Conservation (phyloP, 805 yeast genomes). For the Metschnikowia shivogae region DNA sequence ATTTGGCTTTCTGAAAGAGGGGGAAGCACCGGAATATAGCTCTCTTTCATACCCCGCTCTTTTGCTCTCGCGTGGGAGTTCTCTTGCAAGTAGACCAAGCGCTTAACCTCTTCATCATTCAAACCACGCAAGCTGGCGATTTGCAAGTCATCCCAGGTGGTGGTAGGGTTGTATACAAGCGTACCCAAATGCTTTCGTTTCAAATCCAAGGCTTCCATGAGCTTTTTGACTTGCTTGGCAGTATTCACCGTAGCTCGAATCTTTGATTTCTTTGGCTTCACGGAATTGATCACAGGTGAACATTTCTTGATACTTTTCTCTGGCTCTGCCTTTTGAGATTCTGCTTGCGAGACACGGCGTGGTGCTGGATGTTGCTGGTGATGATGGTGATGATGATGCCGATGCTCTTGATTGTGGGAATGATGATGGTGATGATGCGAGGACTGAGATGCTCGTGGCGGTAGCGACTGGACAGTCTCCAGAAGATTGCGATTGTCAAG, state of each 20-base stretch:
- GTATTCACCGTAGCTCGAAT: slow-evolving; percentile 10
- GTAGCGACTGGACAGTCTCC: neutral
- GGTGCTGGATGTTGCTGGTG: neutral
- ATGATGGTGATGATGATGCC: slow-evolving; percentile 5
- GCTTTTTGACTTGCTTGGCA: slow-evolving; percentile 18
- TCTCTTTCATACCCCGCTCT: neutral
- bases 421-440: slow-evolving; percentile 10
- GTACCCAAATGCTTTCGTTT: slow-evolving; percentile 26
- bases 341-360: no score
- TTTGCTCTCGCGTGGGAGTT: slow-evolving; percentile 8
- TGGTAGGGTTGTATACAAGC: slow-evolving; percentile 50
- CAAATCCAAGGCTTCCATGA: slow-evolving; percentile 24
- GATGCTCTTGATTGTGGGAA: slow-evolving; percentile 5
- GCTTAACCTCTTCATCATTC: slow-evolving; percentile 25
- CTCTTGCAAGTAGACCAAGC: slow-evolving; percentile 23
- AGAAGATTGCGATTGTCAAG: neutral
- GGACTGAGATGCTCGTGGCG: neutral
- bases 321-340: neutral
- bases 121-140: slow-evolving; percentile 20
- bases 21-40: slow-evolving; percentile 36
- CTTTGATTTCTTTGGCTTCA: neutral
- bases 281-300: neutral
- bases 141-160: slow-evolving; percentile 44
- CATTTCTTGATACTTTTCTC: neutral
- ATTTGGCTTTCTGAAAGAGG: slow-evolving; percentile 37